Conservation (phyloP, 345 rosid genomes). For the Carallia pectinifolia region DNA sequence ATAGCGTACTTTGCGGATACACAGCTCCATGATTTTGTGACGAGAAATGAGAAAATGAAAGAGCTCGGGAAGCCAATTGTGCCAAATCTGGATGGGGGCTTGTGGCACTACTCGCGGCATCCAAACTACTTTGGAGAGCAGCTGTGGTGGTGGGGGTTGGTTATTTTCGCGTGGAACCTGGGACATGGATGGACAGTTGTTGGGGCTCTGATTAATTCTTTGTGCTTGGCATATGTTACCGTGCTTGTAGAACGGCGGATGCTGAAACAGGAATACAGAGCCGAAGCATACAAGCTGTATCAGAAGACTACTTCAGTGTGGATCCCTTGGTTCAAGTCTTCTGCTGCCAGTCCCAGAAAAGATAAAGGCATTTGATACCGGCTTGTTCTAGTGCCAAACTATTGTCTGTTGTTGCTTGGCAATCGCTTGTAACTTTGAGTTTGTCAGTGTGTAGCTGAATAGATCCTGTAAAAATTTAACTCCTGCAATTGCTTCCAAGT, state of each 20-base stretch:
- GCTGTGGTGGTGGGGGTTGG: conserved; percentile 98
- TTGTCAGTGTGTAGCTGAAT: conserved; percentile 9
- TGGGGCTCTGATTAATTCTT: conserved; percentile 64
- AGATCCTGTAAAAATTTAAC: conserved; percentile 7
- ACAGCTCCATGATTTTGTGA: conserved; percentile 72
- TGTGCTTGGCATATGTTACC: conserved; percentile 81
- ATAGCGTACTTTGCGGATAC: conserved; percentile 81
- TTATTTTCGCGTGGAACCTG: conserved; percentile 76
- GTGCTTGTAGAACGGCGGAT: conserved; percentile 77
- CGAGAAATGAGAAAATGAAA: conserved; percentile 58
- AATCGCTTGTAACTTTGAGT: too few relatives aligned
- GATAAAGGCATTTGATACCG: conserved; percentile 20
- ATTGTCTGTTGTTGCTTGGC: background rate
- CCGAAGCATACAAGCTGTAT: conserved; percentile 76
- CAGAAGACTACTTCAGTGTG: conserved; percentile 92
- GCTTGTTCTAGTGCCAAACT: background rate
- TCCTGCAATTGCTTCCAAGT: background rate
- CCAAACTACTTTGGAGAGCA: conserved; percentile 97
- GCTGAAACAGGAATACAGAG: conserved; percentile 70
- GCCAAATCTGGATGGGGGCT: conserved; percentile 68
- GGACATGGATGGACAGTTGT: conserved; percentile 72
- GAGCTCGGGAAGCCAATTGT: conserved; percentile 71
- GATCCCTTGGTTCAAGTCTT: conserved; percentile 84
- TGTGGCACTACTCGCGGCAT: conserved; percentile 84
- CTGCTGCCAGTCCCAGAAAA: conserved; percentile 24